These are phyloP conservation scores for Tolypocladium album DNA, from an alignment of 2,329 filamentous ascomycete species.

Conservation along the genomic window DNA sequence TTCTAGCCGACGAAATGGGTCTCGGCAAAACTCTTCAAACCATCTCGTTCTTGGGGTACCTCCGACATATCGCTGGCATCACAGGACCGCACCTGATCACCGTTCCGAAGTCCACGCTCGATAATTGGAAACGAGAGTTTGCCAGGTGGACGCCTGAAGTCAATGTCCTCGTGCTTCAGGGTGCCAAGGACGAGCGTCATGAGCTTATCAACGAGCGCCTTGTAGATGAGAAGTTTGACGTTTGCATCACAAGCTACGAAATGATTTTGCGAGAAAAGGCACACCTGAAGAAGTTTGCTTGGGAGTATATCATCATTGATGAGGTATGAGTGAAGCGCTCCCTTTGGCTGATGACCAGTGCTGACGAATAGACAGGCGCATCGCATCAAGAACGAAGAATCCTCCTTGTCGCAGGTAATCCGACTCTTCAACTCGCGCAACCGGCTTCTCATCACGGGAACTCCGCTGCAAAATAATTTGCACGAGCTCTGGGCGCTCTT, in stretches of 20 bases:
- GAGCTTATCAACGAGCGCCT: constrained; percentile 81
- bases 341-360: not conserved
- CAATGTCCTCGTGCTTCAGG: constrained; percentile 86
- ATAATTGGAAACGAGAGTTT: constrained; percentile 98
- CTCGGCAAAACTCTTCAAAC: constrained; percentile 96
- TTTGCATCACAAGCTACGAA: constrained; percentile 97
- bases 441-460: constrained; percentile 89
- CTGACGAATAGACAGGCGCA: constrained; percentile 45
- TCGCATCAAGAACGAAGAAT: constrained; percentile 99
- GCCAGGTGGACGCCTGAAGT: constrained; percentile 90
- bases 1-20: constrained; percentile 97
- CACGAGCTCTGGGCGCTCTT: constrained; percentile 96
- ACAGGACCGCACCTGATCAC: constrained; percentile 83
- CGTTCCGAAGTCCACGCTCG: constrained; percentile 92
- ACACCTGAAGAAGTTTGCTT: constrained; percentile 93
- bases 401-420: constrained; percentile 91
- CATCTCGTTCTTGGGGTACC: constrained; percentile 90
- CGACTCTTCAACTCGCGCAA: constrained; percentile 94
- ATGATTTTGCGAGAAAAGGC: constrained; percentile 96
- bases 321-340: constrained; percentile 34
- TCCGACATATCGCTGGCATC: constrained; percentile 83
- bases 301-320: constrained; percentile 99
- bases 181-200: constrained; percentile 86
- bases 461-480: constrained; percentile 92
- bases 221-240: constrained; percentile 92